Evolutionary conservation across 2,329 filamentous ascomycete genomes (phyloP).

Genomic region (Aureobasidium mangrovei): DNA sequence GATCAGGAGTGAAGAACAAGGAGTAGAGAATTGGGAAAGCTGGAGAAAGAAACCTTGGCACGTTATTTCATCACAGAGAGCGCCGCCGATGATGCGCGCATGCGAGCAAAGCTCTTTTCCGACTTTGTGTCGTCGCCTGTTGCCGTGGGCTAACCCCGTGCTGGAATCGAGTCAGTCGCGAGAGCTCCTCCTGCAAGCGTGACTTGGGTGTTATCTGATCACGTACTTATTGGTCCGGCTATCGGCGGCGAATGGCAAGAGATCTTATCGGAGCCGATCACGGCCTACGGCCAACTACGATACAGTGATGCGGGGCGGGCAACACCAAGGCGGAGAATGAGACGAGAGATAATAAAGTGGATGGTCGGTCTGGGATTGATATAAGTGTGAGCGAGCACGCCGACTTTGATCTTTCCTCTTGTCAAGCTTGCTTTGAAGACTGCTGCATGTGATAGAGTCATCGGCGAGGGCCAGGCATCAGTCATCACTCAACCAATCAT

Average conservation of each 20-base stretch:
- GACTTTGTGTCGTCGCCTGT: background rate
- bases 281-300: background rate
- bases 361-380: background rate
- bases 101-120: background rate
- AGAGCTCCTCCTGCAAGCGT: background rate
- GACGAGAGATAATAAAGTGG: background rate
- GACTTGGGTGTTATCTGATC: background rate
- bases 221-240: background rate
- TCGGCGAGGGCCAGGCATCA: no score
- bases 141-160: background rate
- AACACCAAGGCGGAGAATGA: background rate
- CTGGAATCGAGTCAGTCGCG: background rate
- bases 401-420: no score
- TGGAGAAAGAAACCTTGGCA: slow-evolving; percentile 13
- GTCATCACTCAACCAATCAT: background rate
- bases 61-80: slow-evolving; percentile 13
- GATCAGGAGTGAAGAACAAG: slow-evolving; percentile 10
- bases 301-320: slow-evolving; percentile 1
- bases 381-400: background rate
- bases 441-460: no score
- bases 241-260: background rate
- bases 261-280: background rate
- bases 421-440: no score
- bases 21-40: slow-evolving; percentile 11
- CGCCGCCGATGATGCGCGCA: slow-evolving; percentile 8